Conservation (phyloP, 768 basidiomycete genomes). For the Lyophyllum semitale region DNA sequence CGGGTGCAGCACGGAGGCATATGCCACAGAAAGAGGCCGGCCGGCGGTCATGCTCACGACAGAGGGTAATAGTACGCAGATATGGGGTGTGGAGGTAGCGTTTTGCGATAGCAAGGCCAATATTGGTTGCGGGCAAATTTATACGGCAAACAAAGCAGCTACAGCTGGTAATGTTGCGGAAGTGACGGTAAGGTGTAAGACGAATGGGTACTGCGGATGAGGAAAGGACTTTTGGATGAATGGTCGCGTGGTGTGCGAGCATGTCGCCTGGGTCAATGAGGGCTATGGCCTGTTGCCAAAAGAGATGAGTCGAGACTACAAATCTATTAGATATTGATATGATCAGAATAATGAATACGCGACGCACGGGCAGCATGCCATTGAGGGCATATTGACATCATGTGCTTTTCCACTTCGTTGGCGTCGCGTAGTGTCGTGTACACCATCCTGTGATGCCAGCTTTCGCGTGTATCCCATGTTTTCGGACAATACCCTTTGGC, state of each 20-base stretch:
- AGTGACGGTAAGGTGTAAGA: slow-evolving; percentile 59
- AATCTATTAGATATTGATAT: slow-evolving; percentile 7
- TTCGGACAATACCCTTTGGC: slow-evolving; percentile 47
- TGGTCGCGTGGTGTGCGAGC: slow-evolving; percentile 48
- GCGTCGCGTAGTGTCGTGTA: slow-evolving; percentile 67
- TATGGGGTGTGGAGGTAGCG: slow-evolving; percentile 40
- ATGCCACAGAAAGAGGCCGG: slow-evolving; percentile 59
- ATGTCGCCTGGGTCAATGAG: slow-evolving; percentile 64
- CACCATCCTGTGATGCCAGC: slow-evolving; percentile 64
- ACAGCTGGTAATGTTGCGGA: slow-evolving; percentile 53
- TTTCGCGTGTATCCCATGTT: slow-evolving; percentile 47
- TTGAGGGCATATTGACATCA: slow-evolving; percentile 64
- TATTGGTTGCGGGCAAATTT: slow-evolving; percentile 53
- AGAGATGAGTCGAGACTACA: slow-evolving; percentile 68
- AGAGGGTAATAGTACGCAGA: slow-evolving; percentile 51
- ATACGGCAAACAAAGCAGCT: slow-evolving; percentile 72
- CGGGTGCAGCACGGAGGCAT: slow-evolving; percentile 66
- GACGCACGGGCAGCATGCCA: slow-evolving; percentile 64
- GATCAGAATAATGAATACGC: not conserved
- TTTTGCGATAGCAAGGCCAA: slow-evolving; percentile 56
- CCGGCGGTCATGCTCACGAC: slow-evolving; percentile 65
- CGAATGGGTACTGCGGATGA: slow-evolving; percentile 37
- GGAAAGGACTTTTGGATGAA: slow-evolving; percentile 41
- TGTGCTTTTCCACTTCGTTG: slow-evolving; percentile 51
- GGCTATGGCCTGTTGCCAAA: slow-evolving; percentile 67